Base-by-base conservation (phyloP, 352 stramenopile species). In the Globisporangium radiosum region DNA sequence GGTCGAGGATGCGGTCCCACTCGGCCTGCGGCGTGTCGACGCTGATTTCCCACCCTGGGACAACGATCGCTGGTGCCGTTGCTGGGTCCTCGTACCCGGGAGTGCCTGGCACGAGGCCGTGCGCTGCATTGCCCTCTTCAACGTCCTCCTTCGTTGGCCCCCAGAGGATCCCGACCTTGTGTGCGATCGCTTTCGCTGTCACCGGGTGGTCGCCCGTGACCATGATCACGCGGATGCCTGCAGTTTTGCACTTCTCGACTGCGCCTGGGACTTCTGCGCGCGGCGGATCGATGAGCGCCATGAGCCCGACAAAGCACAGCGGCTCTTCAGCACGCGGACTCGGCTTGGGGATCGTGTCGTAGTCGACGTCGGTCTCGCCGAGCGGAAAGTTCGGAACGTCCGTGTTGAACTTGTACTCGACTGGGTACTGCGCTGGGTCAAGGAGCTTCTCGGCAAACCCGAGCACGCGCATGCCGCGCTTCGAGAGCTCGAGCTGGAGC, bases 261-360 rank as follows among this genome's bases (percentile, higher is more conserved):
- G 93, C 92, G 38, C 78, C 72, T 2, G 87, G 81, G 3, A 98
- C 93, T 58, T 93, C 83, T 2, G 78, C 64, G 57, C 96, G 95
- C 14, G 96, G 96, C 7, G 96, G 96, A 66, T 99, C 96, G 60
- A 98, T 98, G 42, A 99, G 79, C 8, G 94, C 93, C 76, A 98
- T 97, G 55, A 99, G 71, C 47, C 95, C 96, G 60, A 98, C 88
- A 53, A 98, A 98, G 40, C 87, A 95, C 51, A 86, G 64, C 1
- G 62, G 71, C 62, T 89, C 81, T 73, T 81, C 87, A 57, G 72
- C 90, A 57, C 88, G 69, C 54, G 66, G 70, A 62, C 83, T 70
- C 19, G 73, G 80, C 65, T 80, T 95, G 54, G 59, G 81, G 52
- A 62, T 75, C 4, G n/a, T 17, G 9, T 66, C 58, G 53, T 78